Conservation (phyloP, 345 rosid species). For the Rhizophora mangle region DNA sequence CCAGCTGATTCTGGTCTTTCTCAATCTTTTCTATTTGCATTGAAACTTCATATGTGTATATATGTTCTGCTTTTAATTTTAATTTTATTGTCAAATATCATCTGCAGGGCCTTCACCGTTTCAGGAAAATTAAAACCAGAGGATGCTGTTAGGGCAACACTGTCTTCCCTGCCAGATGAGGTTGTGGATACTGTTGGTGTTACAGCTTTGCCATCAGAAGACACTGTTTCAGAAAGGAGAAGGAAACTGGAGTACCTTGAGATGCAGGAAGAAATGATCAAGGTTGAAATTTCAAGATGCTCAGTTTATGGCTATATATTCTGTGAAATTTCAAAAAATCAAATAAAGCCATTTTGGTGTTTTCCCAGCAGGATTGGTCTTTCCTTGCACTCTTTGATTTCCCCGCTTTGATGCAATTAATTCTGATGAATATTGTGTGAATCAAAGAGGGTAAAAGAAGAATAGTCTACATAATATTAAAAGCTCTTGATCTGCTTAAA, state of each 20-base stretch:
- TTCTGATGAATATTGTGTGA: background rate
- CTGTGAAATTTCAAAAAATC: background rate
- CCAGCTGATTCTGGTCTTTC: background rate
- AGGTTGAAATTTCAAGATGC: constrained; percentile 43
- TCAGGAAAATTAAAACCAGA: constrained; percentile 78
- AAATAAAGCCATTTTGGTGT: background rate
- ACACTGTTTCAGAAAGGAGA: constrained; percentile 83
- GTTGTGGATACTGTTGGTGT: constrained; percentile 93
- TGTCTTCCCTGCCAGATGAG: constrained; percentile 92
- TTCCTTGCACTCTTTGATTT: background rate
- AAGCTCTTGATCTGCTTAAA: background rate
- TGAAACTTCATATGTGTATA: background rate
- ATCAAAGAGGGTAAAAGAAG: background rate
- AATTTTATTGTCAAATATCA: constrained; percentile 10
- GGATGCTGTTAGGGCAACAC: constrained; percentile 87
- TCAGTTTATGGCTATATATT: no score
- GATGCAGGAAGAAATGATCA: constrained; percentile 92
- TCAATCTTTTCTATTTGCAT: constrained; percentile 3
- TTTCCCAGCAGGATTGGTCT: background rate
- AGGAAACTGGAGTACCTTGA: constrained; percentile 87
- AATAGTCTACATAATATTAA: background rate
- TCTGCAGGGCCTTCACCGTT: constrained; percentile 73
- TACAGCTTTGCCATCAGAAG: constrained; percentile 85
- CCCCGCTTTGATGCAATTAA: background rate
- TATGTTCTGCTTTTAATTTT: constrained; percentile 11